phyloP scores from a whole-genome alignment of 257 asterid species.

The Voacanga thouarsii region DNA sequence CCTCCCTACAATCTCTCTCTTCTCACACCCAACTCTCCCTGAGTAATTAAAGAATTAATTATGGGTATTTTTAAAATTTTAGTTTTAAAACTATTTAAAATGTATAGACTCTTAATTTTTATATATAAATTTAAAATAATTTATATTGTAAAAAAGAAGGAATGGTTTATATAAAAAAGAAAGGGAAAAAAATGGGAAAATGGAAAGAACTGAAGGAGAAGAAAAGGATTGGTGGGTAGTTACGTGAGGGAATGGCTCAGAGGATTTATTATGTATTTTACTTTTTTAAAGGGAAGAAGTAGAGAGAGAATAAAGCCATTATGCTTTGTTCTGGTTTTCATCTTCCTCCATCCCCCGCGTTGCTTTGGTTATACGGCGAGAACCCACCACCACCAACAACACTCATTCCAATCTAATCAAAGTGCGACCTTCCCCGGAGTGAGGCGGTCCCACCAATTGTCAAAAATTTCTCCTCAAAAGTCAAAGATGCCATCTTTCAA shows the following conservation, averaged over 20 bases:
- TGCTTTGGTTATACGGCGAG: constrained; percentile 37
- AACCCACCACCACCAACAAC: constrained; percentile 2
- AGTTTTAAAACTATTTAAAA: no score
- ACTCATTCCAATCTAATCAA: not conserved
- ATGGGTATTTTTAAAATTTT: no score
- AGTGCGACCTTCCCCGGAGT: not conserved
- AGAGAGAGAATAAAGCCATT: not conserved
- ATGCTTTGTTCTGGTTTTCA: not conserved
- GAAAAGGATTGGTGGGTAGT: not conserved
- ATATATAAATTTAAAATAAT: no score
- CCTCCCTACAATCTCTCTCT: no score
- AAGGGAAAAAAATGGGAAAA: no score
- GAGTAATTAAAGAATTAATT: no score
- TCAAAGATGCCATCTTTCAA: constrained; percentile 15
- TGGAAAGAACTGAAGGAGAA: no score
- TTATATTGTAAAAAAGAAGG: no score
- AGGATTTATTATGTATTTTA: no score
- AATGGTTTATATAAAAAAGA: no score
- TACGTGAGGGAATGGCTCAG: not conserved
- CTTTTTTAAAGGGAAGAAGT: not conserved
- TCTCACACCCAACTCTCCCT: no score
- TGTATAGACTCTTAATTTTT: no score
- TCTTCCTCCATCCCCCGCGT: not conserved
- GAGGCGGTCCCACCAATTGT: not conserved
- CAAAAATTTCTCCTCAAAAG: not conserved